Evolutionary conservation across 2,329 filamentous ascomycete species (phyloP).

Genomic region (Fusarium lyarnte): DNA sequence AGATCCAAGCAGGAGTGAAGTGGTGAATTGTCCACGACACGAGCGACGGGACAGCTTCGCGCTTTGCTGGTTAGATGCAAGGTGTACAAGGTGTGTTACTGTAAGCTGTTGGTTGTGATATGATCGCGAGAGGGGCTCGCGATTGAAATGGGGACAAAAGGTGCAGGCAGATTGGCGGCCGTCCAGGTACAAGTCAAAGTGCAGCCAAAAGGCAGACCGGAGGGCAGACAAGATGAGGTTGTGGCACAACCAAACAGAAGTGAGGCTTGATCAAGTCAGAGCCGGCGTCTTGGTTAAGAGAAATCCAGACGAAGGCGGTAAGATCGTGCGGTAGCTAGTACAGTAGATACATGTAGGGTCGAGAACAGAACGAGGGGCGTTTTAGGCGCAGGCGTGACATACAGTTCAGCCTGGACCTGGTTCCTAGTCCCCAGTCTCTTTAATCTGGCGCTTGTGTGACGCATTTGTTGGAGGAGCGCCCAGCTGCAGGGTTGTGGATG

Average conservation of each 20-base stretch:
- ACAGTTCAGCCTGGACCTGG: constrained; percentile 22
- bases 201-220: constrained; percentile 31
- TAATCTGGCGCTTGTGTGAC: constrained; percentile 38
- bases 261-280: constrained; percentile 37
- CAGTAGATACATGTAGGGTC: constrained; percentile 7
- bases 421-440: constrained; percentile 17
- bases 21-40: background rate
- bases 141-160: constrained; percentile 25
- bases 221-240: constrained; percentile 24
- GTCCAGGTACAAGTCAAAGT: constrained; percentile 1
- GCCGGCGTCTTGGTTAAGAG: constrained; percentile 29
- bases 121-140: constrained; percentile 20
- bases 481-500: constrained; percentile 8
- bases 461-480: constrained; percentile 11
- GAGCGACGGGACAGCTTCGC: background rate
- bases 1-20: constrained; percentile 5
- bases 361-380: constrained; percentile 27
- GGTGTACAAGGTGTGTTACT: constrained; percentile 9
- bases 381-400: constrained; percentile 39
- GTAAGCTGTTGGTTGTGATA: constrained; percentile 27
- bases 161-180: constrained; percentile 24
- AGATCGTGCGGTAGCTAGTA: constrained; percentile 32
- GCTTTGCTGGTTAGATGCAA: background rate
- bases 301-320: constrained; percentile 34
- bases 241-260: constrained; percentile 39